These are phyloP conservation scores for Zopfochytrium polystomum DNA, from an alignment of 371 early-diverging fungal species.

Conservation along the genomic window DNA sequence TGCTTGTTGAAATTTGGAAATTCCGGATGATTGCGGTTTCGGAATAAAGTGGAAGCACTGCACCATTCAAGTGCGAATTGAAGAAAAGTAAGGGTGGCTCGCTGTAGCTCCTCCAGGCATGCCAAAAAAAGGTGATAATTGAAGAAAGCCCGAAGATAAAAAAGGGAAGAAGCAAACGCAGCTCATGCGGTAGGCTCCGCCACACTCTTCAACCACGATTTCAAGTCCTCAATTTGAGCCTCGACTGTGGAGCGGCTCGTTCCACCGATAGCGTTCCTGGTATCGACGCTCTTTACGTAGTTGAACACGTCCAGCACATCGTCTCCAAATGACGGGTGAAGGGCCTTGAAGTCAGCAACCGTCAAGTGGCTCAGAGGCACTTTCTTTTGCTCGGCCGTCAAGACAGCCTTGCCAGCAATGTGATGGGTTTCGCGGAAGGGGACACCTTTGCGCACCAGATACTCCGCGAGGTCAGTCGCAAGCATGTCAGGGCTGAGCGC, in stretches of 20 bases:
- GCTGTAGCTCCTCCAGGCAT: too few species aligned
- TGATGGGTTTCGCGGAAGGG: slow-evolving; percentile 98
- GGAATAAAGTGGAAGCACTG: too few species aligned
- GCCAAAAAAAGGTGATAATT: neutral
- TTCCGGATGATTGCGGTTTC: too few species aligned
- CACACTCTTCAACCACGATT: slow-evolving; percentile 12
- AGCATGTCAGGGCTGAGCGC: slow-evolving; percentile 88
- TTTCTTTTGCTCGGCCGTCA: slow-evolving; percentile 82
- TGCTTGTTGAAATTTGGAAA: too few species aligned
- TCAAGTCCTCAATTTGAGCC: slow-evolving; percentile 73
- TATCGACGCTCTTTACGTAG: slow-evolving; percentile 83
- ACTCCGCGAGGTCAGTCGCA: slow-evolving; percentile 97
- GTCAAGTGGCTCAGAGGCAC: slow-evolving; percentile 66
- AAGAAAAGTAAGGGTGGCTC: too few species aligned
- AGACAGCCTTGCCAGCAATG: slow-evolving; percentile 92
- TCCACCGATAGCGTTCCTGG: slow-evolving; percentile 83
- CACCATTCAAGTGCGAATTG: neutral
- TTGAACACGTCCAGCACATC: slow-evolving; percentile 82
- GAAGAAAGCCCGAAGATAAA: neutral
- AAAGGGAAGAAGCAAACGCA: slow-evolving; percentile 1
- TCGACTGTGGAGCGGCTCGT: slow-evolving; percentile 76
- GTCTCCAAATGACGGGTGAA: slow-evolving; percentile 77
- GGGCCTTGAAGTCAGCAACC: slow-evolving; percentile 71
- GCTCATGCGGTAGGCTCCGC: too few species aligned
- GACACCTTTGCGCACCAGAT: slow-evolving; percentile 76